Evolutionary conservation across 2,329 filamentous ascomycete genomes (phyloP).

Genomic region (Cordyceps cateniannulata): DNA sequence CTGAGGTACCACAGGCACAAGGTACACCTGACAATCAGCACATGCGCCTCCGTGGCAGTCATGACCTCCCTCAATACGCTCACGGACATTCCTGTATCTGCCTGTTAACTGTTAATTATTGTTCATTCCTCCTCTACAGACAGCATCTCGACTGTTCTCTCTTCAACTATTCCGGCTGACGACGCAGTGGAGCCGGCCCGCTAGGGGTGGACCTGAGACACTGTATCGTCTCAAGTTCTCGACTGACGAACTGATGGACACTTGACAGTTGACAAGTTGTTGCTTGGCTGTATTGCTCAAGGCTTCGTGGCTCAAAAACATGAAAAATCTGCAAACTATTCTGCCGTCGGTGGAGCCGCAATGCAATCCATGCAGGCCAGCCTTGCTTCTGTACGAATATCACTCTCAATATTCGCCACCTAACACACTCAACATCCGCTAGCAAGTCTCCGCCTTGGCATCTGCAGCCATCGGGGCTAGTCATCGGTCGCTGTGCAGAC

Average conservation of each 20-base stretch:
- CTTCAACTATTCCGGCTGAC: not conserved
- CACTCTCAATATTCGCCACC: not conserved
- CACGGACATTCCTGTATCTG: too few species aligned
- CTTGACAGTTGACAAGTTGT: not conserved
- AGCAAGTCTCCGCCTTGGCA: not conserved
- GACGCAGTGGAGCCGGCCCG: conserved; percentile 5
- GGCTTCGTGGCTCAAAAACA: too few species aligned
- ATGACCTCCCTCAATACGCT: too few species aligned
- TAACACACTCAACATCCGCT: not conserved
- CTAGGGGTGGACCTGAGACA: conserved; percentile 6
- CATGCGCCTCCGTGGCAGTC: too few species aligned
- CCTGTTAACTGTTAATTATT: too few species aligned
- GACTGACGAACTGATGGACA: not conserved
- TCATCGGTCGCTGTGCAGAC: too few species aligned
- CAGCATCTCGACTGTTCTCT: too few species aligned
- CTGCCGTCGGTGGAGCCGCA: not conserved
- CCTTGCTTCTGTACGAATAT: not conserved
- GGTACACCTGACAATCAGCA: too few species aligned
- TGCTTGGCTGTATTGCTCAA: not conserved
- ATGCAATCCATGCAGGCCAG: not conserved
- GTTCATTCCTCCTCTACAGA: too few species aligned
- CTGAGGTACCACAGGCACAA: too few species aligned
- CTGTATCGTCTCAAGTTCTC: not conserved
- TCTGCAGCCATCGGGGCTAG: not conserved
- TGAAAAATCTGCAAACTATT: not conserved